Base-by-base conservation (phyloP, 371 early-diverging fungal species). In the Neoconidiobolus thromboides region DNA sequence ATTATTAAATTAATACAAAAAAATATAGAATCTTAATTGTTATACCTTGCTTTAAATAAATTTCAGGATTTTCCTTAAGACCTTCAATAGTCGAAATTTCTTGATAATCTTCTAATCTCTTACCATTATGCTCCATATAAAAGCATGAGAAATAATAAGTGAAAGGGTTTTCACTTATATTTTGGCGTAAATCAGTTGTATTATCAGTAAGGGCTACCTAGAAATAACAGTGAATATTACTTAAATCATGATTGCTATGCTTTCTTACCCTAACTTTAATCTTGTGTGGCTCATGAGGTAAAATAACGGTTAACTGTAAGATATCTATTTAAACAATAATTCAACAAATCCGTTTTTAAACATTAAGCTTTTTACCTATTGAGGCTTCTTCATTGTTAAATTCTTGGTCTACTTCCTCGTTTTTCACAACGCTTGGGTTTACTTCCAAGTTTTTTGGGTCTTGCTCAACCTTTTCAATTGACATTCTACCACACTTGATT, bases 61-160 rank as follows among this genome's bases (percentile, higher is more conserved):
- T 70, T 49, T 75, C 76, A 55, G 74, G 70, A 43, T 85, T 83
- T 47, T 76, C 69, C 7, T 79, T 75, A 58, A 91, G 79, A 1
- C 79, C 87, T 64, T 82, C 85, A 50, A 89, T 75, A 58, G 83
- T 82, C 51, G 81, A 82, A 42, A 91, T 69, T 67, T 86, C 85
- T 43, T 72, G 65, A 65, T 78, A 78, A 60, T 89, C 89, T 58
- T 81, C 79, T 48, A 92, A 63, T 51, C 80, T 73, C 60, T 68
- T 64, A 37, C 86, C 89, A 10, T 87, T 76, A 63, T 75, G 81
- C 10, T 80, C 67, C 26, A 95, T 72, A 60, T 82, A 85, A 69
- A 95, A 95, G 73, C 93, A 92, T 12, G 93, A 88, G 72, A 86
- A 81, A 50, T 81, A 83, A 62, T 86, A 83, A 1, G 87, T 83